Evolutionary conservation across 768 basidiomycete species (phyloP).

Genomic region (Pseudohyphozyma bogoriensis): DNA sequence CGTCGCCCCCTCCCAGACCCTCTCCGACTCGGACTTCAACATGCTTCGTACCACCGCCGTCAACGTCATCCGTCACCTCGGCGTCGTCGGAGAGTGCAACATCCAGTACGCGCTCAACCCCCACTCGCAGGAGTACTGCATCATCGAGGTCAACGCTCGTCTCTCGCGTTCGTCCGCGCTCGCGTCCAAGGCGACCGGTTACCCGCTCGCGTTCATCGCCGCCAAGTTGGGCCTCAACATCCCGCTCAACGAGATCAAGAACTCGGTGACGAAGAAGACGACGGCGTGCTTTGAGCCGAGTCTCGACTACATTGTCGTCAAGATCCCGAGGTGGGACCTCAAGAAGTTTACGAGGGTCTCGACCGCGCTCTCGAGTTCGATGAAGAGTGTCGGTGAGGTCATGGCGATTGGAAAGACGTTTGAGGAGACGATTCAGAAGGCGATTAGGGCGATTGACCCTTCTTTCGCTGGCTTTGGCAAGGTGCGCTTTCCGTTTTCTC

Average conservation of each 20-base stretch:
- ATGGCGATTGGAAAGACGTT: constrained; percentile 99
- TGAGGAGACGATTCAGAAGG: constrained; percentile 98
- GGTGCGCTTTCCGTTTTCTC: constrained; percentile 42
- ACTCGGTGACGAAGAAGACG: constrained; percentile 92
- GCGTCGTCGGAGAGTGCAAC: constrained; percentile 96
- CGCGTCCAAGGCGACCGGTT: constrained; percentile 96
- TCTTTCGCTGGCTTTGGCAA: constrained; percentile 85
- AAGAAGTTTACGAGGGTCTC: constrained; percentile 96
- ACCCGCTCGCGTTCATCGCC: constrained; percentile 95
- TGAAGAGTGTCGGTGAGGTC: constrained; percentile 99
- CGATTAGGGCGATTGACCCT: constrained; percentile 91
- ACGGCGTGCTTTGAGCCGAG: constrained; percentile 96
- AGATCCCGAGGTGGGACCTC: constrained; percentile 98
- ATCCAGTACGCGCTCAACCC: constrained; percentile 98
- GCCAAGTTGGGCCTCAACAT: constrained; percentile 96
- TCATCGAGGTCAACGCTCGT: constrained; percentile 98
- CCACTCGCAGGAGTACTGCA: constrained; percentile 88
- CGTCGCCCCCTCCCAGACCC: constrained; percentile 91
- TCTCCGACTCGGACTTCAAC: constrained; percentile 98
- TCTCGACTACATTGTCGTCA: constrained; percentile 93
- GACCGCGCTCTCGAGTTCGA: constrained; percentile 78
- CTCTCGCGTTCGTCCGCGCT: constrained; percentile 94
- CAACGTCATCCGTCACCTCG: constrained; percentile 96
- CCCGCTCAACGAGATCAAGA: constrained; percentile 94
- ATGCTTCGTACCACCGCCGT: constrained; percentile 98